phyloP scores from a whole-genome alignment of 495 filamentous ascomycete genomes.

The Beverwykella pulmonaria region DNA sequence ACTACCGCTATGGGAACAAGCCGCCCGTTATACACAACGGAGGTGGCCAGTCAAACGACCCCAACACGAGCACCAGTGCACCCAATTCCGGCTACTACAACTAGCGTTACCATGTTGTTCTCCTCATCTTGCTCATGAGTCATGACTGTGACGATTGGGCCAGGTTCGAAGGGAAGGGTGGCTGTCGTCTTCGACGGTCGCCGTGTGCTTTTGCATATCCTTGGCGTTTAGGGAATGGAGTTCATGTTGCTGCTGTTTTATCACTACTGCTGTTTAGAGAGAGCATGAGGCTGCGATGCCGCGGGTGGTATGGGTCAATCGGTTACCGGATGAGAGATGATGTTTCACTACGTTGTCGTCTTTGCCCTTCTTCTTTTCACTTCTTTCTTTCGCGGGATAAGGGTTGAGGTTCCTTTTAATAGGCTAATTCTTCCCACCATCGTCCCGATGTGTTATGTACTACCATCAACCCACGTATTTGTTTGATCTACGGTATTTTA shows the following conservation, averaged over 20 bases:
- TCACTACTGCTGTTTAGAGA: not conserved
- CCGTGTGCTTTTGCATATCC: not conserved
- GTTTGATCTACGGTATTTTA: not conserved
- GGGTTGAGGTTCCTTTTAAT: constrained; percentile 10
- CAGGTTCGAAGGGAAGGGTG: not conserved
- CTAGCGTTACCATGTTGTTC: not conserved
- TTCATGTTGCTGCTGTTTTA: not conserved
- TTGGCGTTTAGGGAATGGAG: not conserved
- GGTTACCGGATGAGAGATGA: no score
- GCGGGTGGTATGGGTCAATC: not conserved
- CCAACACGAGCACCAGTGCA: constrained; percentile 35
- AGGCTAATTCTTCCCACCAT: constrained; percentile 6
- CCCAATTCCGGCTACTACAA: constrained; percentile 35
- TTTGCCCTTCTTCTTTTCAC: not conserved
- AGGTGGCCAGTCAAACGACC: constrained; percentile 32
- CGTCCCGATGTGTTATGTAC: not conserved
- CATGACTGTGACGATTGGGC: not conserved
- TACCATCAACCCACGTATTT: not conserved
- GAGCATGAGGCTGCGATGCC: not conserved
- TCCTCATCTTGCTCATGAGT: constrained; percentile 8
- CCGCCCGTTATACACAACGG: constrained; percentile 36
- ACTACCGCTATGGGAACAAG: constrained; percentile 33
- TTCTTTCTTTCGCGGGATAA: not conserved
- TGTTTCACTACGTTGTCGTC: not conserved
- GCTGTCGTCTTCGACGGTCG: not conserved